Evolutionary conservation across 1,284 basidiomycete species (phyloP), one percentile per base, ranked within the genome.

Genomic region (Tylopilus orsonianus): DNA sequence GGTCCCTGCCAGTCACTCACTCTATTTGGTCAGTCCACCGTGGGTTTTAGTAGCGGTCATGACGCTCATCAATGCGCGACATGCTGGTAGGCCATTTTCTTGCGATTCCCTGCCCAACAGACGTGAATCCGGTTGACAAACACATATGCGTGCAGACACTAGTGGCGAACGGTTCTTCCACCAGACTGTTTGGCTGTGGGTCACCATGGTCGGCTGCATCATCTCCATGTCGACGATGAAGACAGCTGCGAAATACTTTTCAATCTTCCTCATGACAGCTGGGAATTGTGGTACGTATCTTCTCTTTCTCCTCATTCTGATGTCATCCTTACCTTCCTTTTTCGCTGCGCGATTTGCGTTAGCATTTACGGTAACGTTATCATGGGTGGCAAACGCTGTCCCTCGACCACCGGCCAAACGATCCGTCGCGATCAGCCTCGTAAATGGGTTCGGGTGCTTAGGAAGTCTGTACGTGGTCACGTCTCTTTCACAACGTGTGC

Each of bases 381-480:
- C 83, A 1, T 88, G 86, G 82, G 76, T 81, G 3, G 75, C 79
- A 0, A 84, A 83, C 53, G 70, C 77, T 0, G 67, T 87, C 45
- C 79, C 84, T 10, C 73, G 85, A 12, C 85, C 84, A 29, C 84
- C 84, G 16, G 78, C 81, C 59, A 80, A 78, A 56, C 72, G 78
- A 2, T 72, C 77, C 10, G 75, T 70, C 1, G 73, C 75, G 1
- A 77, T 81, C 7, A 60, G 54, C 14, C 54, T 71, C 1, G 65
- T 62, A 2, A 70, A 66, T 44, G 67, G 63, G 14, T 57, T 64
- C 37, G 68, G 62, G 23, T 68, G 66, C 44, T 30, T 65, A 7
- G 68, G 65, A 12, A 70, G 50, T 42, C 13, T 68, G 59, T 62
- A 67, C 61, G 73, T 71, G 63, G 35, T 66, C 61, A 2, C 48